These are phyloP conservation scores for Euphorbia tirucalli DNA, from an alignment of 345 rosid species.

Conservation along the genomic window DNA sequence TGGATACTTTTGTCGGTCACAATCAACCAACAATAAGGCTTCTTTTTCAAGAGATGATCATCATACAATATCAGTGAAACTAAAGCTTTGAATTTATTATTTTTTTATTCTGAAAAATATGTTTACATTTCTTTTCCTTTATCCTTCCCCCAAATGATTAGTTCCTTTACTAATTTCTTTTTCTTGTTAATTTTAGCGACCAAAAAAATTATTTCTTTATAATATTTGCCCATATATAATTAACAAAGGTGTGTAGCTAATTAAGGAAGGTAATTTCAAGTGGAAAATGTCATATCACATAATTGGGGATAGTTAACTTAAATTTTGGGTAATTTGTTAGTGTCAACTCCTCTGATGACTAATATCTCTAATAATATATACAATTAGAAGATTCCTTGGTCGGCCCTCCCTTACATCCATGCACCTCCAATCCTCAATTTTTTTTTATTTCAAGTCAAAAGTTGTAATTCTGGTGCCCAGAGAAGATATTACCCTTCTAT, in stretches of 20 bases:
- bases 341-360: conserved; percentile 1
- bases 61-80: conserved; percentile 36
- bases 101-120: too few species aligned
- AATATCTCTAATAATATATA: background rate
- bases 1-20: conserved; percentile 2
- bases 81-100: conserved; percentile 20
- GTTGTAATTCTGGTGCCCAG: conserved; percentile 42
- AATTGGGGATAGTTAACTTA: conserved; percentile 34
- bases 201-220: background rate
- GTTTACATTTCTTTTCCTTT: conserved; percentile 32
- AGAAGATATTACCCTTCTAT: conserved; percentile 28
- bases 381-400: conserved; percentile 28
- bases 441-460: conserved; percentile 39
- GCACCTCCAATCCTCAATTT: conserved; percentile 23
- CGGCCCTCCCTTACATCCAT: conserved; percentile 22
- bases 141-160: conserved; percentile 38
- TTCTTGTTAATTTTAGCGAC: conserved; percentile 4
- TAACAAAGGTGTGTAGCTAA: too few species aligned
- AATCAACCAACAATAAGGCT: conserved; percentile 36
- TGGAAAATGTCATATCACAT: conserved; percentile 19
- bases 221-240: background rate
- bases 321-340: conserved; percentile 20
- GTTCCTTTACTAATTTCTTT: conserved; percentile 16
- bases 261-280: background rate
- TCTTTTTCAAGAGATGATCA: conserved; percentile 43